Evolutionary conservation across 169 alveolate genomes (phyloP), one percentile per base, ranked within the genome.

Genomic region (Ichthyophthirius multifiliis): DNA sequence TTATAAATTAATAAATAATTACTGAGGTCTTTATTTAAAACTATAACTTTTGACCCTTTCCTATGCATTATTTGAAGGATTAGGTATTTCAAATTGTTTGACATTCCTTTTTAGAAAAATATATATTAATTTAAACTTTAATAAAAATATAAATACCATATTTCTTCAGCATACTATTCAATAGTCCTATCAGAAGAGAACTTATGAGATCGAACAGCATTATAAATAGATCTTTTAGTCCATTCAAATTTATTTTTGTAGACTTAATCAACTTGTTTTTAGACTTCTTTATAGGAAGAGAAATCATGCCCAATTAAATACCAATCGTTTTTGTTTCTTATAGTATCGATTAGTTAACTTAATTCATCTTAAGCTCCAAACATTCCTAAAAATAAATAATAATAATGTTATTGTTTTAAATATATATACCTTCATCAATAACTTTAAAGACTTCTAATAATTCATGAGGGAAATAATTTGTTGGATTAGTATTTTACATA

Each of bases 161-260:
- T 95, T 13, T 90, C 91, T 46, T 87, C 75, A 34, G 98, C 97
- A 85, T 97, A 96, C 67, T 95, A 96, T 65, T 82, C 82, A 75
- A 97, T 95, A 30, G 97, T 90, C 65, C 98, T 89, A 81, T 97
- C 99, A 32, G 97, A 92, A n/a, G 97, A 92, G 87, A 97, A 97
- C 62, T 95, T 95, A 23, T 97, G 97, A 92, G 95, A 90, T 35
- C 86, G 81, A 20, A 97, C 85, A 18, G 97, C 94, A 37, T 95
- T 96, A 35, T 65, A 80, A 46, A 96, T 92, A n/a, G 97, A 86
- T 86, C 86, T 94, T 64, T 91, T 90, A 63, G 82, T 82, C 98
- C 99, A 97, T 23, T 74, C 48, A 0, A 64, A 84, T 43, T 88
- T 85, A 79, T 97, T 89, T 77, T 79, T 80, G 87, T 97, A 97